Base-by-base conservation (phyloP, 768 basidiomycete species). In the Rubroboletus satanas region DNA sequence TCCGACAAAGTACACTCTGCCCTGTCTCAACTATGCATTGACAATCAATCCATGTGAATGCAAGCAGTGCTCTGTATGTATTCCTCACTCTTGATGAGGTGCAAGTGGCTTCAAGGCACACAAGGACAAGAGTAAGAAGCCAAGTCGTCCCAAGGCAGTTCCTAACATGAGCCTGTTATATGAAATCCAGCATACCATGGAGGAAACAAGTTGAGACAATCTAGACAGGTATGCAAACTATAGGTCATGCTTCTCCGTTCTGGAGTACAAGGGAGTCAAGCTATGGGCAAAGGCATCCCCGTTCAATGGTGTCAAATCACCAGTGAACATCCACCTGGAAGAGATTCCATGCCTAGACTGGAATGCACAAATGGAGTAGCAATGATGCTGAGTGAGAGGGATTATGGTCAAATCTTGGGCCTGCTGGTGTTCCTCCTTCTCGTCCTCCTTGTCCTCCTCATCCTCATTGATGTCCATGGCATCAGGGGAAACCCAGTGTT, bases 161-260 rank as follows among this genome's bases (percentile, higher is more conserved):
- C n/a, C n/a, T n/a, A n/a, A n/a, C n/a, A n/a, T n/a, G n/a, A n/a
- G n/a, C n/a, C n/a, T n/a, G n/a, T n/a, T n/a, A n/a, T 3, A 36
- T 5, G 33, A 50, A 3, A 43, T 61, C 12, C 32, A 56, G 14
- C 7, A 6, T 7, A 55, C 48, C 21, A 63, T 63, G 52, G 15
- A 51, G 10, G 5, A 54, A 4, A 49, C 26, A 21, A 59, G 62
- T 2, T 9, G 2, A 5, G 15, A 31, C 1, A 18, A 54, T 14
- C 47, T 18, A 0, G 21, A 42, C 0, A 17, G 15, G 0, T 48
- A 55, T 36, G 15, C 43, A 7, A 48, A 50, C 17, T 63, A 46
- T 51, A 60, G 54, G 0, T 62, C 56, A 0, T 64, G 57, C n/a
- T 62, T 56, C 39, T n/a, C 59, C 33, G 43, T 60, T 1, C 37